Conservation (phyloP, 805 yeast genomes). For the Ogataea pini region DNA sequence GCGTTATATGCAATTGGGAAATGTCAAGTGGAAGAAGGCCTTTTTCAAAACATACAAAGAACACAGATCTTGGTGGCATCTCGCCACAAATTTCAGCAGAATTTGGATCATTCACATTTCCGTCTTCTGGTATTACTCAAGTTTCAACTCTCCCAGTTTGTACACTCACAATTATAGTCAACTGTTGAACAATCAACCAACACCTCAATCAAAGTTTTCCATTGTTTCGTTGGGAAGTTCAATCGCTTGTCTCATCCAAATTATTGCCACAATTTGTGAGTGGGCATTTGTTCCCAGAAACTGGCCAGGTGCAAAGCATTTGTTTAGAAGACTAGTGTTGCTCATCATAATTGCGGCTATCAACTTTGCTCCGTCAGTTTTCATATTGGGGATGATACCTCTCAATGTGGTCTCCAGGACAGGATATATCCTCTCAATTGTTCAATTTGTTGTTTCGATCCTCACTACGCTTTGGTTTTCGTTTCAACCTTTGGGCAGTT, state of each 20-base stretch:
- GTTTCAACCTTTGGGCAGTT: constrained; percentile 38
- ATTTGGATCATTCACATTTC: constrained; percentile 55
- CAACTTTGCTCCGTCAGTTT: constrained; percentile 43
- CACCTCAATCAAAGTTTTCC: constrained; percentile 45
- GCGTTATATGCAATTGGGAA: constrained; percentile 36
- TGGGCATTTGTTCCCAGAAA: constrained; percentile 45
- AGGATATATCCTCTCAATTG: constrained; percentile 40
- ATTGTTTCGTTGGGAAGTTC: constrained; percentile 48
- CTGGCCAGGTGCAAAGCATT: constrained; percentile 50
- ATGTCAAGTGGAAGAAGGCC: constrained; percentile 42
- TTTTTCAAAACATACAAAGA: constrained; percentile 51
- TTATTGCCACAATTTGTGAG: constrained; percentile 45
- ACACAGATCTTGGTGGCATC: constrained; percentile 51
- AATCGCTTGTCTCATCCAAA: constrained; percentile 43
- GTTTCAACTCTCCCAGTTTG: constrained; percentile 50
- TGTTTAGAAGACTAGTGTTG: constrained; percentile 35
- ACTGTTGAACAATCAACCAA: constrained; percentile 44
- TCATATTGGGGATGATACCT: constrained; percentile 40
- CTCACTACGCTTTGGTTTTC: constrained; percentile 45
- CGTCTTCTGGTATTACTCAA: constrained; percentile 53
- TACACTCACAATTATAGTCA: constrained; percentile 46
- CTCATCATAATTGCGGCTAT: constrained; percentile 35
- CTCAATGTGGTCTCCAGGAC: constrained; percentile 36
- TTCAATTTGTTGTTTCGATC: constrained; percentile 46
- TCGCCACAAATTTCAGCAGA: constrained; percentile 49